Percentiles rank a stretch among this genome's conserved stretches.
These are phyloP conservation scores for Tolypocladium guangdongense DNA, from an alignment of 2,329 filamentous ascomycete genomes.

Conservation along the genomic window DNA sequence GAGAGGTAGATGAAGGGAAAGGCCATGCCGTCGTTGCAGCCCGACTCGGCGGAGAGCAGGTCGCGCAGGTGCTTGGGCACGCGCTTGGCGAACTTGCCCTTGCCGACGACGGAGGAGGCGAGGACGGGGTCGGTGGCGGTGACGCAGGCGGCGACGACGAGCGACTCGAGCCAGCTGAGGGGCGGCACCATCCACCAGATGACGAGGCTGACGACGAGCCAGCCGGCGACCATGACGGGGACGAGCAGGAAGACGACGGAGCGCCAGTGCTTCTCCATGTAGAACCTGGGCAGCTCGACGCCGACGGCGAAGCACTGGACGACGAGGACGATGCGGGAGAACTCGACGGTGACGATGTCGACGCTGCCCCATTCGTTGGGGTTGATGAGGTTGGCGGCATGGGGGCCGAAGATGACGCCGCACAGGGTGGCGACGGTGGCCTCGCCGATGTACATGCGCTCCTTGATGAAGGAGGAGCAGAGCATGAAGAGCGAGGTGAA, in stretches of 20 bases:
- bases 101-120: slow-evolving; percentile 94
- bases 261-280: slow-evolving; percentile 97
- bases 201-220: slow-evolving; percentile 84
- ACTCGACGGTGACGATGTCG: slow-evolving; percentile 80
- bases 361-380: slow-evolving; percentile 68
- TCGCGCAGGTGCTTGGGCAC: slow-evolving; percentile 97
- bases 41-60: slow-evolving; percentile 87
- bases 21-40: slow-evolving; percentile 99
- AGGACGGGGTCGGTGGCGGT: slow-evolving; percentile 95
- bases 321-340: slow-evolving; percentile 79
- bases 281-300: slow-evolving; percentile 81
- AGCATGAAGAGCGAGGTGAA: slow-evolving; percentile 99
- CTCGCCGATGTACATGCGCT: slow-evolving; percentile 96
- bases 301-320: slow-evolving; percentile 89
- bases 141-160: slow-evolving; percentile 82
- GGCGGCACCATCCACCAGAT: slow-evolving; percentile 81
- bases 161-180: slow-evolving; percentile 79
- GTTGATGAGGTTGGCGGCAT: slow-evolving; percentile 72
- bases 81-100: slow-evolving; percentile 95
- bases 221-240: slow-evolving; percentile 96
- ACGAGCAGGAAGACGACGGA: slow-evolving; percentile 81
- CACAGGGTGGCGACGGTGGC: slow-evolving; percentile 86
- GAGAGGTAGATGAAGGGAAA: slow-evolving; percentile 95
- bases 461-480: slow-evolving; percentile 95
- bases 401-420: slow-evolving; percentile 80